These are phyloP conservation scores for Naganishia kalamii DNA, from an alignment of 768 basidiomycete species.

Conservation along the genomic window DNA sequence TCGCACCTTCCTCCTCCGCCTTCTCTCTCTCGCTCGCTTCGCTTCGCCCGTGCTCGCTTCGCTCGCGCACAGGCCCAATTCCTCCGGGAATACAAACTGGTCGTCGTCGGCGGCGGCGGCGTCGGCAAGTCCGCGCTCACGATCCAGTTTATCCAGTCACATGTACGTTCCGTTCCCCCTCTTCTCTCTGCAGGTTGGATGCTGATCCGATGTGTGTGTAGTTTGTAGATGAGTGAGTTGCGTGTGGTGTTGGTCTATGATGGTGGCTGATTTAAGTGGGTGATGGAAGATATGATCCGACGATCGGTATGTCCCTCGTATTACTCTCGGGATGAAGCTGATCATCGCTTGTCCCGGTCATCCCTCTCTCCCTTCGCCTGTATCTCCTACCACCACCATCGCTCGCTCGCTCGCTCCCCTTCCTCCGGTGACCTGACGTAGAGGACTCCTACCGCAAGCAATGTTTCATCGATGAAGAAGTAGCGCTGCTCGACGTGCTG, in stretches of 20 bases:
- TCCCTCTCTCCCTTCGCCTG: background rate
- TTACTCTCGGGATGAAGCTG: background rate
- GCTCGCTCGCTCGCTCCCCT: too few relatives aligned
- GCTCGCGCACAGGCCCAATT: slow-evolving; percentile 43
- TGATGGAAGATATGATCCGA: slow-evolving; percentile 59
- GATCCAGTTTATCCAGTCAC: slow-evolving; percentile 87
- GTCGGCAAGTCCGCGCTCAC: slow-evolving; percentile 87
- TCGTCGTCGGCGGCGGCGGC: slow-evolving; percentile 95
- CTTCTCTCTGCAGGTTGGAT: background rate
- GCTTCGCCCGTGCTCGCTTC: background rate
- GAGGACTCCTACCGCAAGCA: slow-evolving; percentile 95
- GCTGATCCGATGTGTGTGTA: slow-evolving; percentile 26
- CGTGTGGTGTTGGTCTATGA: background rate
- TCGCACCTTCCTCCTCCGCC: background rate
- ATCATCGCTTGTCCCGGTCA: too few relatives aligned
- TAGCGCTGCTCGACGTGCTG: slow-evolving; percentile 91
- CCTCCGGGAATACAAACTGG: slow-evolving; percentile 94
- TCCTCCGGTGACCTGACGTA: too few relatives aligned
- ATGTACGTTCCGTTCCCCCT: slow-evolving; percentile 34
- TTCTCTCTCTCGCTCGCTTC: background rate
- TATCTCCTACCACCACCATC: background rate
- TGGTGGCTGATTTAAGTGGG: background rate
- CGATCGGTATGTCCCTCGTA: slow-evolving; percentile 60
- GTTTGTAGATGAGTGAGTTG: slow-evolving; percentile 45
- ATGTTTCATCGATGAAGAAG: slow-evolving; percentile 95